Evolutionary conservation across 2,329 filamentous ascomycete genomes (phyloP), one percentile per base, ranked within the genome.

Genomic region (Aspergillus fijiensis): DNA sequence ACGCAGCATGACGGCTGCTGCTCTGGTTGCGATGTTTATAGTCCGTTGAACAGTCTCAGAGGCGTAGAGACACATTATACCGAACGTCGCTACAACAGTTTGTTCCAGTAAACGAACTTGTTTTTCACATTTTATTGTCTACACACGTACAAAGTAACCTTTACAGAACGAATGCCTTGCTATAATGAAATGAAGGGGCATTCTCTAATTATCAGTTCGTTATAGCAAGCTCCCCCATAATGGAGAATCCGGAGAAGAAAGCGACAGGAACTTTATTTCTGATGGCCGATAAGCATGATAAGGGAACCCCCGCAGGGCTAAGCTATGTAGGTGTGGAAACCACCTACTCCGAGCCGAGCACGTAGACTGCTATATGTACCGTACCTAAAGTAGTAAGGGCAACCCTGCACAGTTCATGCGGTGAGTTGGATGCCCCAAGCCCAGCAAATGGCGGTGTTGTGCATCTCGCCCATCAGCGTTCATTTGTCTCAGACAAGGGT

Each of bases 391-490:
- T 7, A 42, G 12, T n/a, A 23, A 16, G 2, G 11, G 14, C 5
- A 25, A 7, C 21, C 33, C 33, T 23, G 23, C 5, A 25, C 25
- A 14, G 19, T 60, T 54, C 29, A 59, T 67, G 62, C 60, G 64
- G 55, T 63, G 51, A 63, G 51, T 50, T 16, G 39, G 54, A 49
- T 47, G 12, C 55, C 31, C 27, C 35, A 49, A 49, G 16, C 49
- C 49, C 49, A 51, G 49, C 39, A 62, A 65, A 61, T 62, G 55
- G 65, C 62, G 64, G 64, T 65, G 62, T 62, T 67, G 59, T 49
- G 53, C 58, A 56, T 57, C 27, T 56, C 55, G 45, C 52, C 58
- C 57, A 27, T 50, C 53, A 55, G 59, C 39, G 5, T 55, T 60
- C 61, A 57, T 9, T 60, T 50, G 65, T 67, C 66, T 67, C 65